These are phyloP conservation scores for Pyracantha coccinea DNA, from an alignment of 331 rosid species.

Conservation along the genomic window DNA sequence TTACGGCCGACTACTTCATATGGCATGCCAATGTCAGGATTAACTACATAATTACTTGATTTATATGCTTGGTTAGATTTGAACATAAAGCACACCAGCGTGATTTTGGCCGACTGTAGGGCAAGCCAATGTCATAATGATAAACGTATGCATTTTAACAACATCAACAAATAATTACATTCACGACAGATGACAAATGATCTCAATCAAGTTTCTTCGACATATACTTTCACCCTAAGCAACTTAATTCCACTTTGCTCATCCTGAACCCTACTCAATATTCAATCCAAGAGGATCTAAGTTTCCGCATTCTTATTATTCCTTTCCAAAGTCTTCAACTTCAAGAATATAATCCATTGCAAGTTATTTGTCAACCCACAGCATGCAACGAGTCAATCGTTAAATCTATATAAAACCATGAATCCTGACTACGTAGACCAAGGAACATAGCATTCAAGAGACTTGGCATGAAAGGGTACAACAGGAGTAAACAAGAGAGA, in stretches of 20 bases:
- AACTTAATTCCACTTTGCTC: not conserved
- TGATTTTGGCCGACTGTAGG: not conserved
- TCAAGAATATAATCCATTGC: too few species aligned
- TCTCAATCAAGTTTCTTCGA: not conserved
- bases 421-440: not conserved
- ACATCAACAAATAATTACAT: not conserved
- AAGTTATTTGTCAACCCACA: not conserved
- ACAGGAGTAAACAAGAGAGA: not conserved
- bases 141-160: not conserved
- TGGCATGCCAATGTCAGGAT: not conserved
- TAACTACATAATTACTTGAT: not conserved
- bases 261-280: not conserved
- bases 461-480: not conserved
- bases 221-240: not conserved
- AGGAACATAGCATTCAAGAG: not conserved
- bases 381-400: not conserved
- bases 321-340: too few species aligned
- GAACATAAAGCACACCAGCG: not conserved
- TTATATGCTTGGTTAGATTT: not conserved
- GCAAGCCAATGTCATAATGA: not conserved
- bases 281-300: not conserved
- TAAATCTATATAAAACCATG: not conserved
- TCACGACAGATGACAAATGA: not conserved
- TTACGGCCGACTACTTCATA: too few species aligned
- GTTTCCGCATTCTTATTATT: not conserved